Conservation (phyloP, 805 yeast species). For the Starmerella stigmatis region DNA sequence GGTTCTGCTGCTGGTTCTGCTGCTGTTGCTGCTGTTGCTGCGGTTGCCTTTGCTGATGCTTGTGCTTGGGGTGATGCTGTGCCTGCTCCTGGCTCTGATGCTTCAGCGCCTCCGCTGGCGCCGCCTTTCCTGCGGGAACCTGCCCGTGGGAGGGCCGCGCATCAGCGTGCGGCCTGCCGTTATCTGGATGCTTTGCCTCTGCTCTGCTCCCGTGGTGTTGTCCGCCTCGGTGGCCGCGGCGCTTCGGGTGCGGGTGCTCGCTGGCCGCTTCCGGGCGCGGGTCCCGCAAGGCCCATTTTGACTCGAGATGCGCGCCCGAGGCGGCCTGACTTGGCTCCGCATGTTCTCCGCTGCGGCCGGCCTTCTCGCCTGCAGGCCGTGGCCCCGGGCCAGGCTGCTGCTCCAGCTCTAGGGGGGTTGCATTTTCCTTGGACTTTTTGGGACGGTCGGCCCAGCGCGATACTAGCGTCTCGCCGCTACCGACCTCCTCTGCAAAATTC, state of each 20-base stretch:
- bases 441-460: conserved; percentile 8
- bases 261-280: not conserved
- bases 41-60: not conserved
- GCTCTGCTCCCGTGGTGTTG: too few species aligned
- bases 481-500: not conserved
- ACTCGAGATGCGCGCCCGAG: not conserved
- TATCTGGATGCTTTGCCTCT: too few species aligned
- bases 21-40: too few species aligned
- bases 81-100: not conserved
- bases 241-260: not conserved
- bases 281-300: not conserved
- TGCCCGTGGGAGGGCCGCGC: too few species aligned
- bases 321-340: not conserved
- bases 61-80: not conserved
- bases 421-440: not conserved
- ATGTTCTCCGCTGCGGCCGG: too few species aligned
- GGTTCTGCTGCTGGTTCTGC: too few species aligned
- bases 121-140: too few species aligned
- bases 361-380: not conserved
- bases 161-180: too few species aligned
- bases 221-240: not conserved
- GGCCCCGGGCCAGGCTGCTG: not conserved
- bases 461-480: conserved; percentile 1
- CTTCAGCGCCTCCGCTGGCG: too few species aligned
- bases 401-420: not conserved